Evolutionary conservation across 257 asterid species (phyloP), one percentile per base, ranked within the genome.

Genomic region (Henckelia pumila): DNA sequence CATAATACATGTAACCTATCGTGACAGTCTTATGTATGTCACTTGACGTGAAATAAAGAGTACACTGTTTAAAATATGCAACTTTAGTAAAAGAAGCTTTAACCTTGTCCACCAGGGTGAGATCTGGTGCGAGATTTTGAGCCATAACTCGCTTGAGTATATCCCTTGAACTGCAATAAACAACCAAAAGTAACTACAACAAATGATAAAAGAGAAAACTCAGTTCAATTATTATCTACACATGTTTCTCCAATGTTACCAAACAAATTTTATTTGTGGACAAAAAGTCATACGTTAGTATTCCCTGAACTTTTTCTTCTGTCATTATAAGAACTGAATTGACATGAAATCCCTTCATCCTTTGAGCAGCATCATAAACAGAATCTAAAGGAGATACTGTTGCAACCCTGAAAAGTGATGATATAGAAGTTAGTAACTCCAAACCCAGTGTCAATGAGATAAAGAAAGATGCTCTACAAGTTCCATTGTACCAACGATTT

Each of bases 61-160:
- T 49, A 56, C 28, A 10, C 13, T 0, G 5, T 32, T 32, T 2
- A 2, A 6, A 32, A 0, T 3, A 55, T 19, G 66, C 64, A 65
- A 52, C 22, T 23, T 56, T 25, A 57, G 24, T 14, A 28, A 70
- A 71, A 71, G 30, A 50, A 72, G 72, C 72, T 63, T 5, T 44
- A 67, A 92, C 98, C 98, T 92, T 92, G 76, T 92, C 97, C 73
- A 87, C 93, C 58, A 75, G 78, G 66, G 97, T 92, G 86, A 84
- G 79, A 77, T 88, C 93, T 33, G 97, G 97, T 33, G 97, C 81
- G 68, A 89, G 86, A 78, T 89, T 89, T 77, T 77, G 91, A 20
- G 98, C 90, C 80, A 92, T 88, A 67, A 92, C 91, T 20, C 97
- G 89, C 93, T 86, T 85, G 49, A 92, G 95, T 68, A 92, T 81